Conservation (phyloP, 208 protist genomes). For the Leishmania tropica region DNA sequence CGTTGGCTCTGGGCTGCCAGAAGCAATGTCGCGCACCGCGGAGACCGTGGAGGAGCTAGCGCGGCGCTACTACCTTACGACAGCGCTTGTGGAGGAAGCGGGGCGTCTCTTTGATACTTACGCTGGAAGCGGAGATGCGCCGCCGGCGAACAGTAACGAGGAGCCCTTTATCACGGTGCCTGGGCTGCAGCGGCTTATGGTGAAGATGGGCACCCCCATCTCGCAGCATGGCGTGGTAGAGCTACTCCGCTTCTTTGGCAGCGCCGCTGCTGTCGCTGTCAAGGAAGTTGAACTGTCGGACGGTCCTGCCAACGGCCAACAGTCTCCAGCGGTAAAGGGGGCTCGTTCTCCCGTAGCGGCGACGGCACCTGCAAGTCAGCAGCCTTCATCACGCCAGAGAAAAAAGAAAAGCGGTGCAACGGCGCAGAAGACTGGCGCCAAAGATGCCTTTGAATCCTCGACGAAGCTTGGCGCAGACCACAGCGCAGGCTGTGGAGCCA, state of each 20-base stretch:
- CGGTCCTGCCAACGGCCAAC: neutral
- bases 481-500: neutral
- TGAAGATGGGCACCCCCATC: conserved; percentile 40
- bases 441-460: neutral
- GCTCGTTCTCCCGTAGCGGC: no score
- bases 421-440: neutral
- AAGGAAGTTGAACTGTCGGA: neutral
- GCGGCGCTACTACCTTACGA: conserved; percentile 43
- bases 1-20: neutral
- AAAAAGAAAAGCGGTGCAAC: neutral
- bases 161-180: conserved; percentile 36
- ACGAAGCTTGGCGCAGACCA: no score
- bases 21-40: conserved; percentile 5
- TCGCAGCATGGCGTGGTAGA: conserved; percentile 61
- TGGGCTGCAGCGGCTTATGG: conserved; percentile 53
- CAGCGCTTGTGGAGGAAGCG: conserved; percentile 37
- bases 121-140: neutral
- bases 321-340: neutral
- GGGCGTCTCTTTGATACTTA: conserved; percentile 43
- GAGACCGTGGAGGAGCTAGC: conserved; percentile 30
- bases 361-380: neutral
- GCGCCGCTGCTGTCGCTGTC: neutral
- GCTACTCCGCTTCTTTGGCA: conserved; percentile 34
- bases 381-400: neutral
- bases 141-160: neutral